These are phyloP conservation scores for Scedosporium aurantiacum DNA, from an alignment of 2,329 filamentous ascomycete genomes.

Conservation along the genomic window DNA sequence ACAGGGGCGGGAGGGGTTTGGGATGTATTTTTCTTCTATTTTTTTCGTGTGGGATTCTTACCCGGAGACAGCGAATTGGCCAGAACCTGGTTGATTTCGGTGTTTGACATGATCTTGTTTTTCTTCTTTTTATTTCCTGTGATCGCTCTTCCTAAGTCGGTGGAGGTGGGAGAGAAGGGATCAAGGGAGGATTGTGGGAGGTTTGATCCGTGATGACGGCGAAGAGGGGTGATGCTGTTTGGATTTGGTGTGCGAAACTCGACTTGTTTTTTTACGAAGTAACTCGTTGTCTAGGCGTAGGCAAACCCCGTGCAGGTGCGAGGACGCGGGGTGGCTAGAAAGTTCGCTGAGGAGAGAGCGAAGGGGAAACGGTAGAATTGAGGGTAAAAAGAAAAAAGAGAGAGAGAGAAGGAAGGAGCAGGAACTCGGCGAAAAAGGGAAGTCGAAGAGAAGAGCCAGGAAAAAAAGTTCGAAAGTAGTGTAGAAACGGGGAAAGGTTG, in stretches of 20 bases:
- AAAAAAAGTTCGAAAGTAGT: conserved; percentile 5
- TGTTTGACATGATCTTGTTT: conserved; percentile 49
- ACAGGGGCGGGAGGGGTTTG: background rate
- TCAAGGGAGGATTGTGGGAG: conserved; percentile 16
- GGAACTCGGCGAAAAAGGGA: background rate
- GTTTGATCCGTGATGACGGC: background rate
- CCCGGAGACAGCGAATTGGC: conserved; percentile 91
- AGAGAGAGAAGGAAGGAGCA: conserved; percentile 12
- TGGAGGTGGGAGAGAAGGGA: conserved; percentile 17
- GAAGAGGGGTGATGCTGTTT: conserved; percentile 4
- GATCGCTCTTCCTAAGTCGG: conserved; percentile 2
- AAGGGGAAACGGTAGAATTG: background rate
- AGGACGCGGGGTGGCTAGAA: background rate
- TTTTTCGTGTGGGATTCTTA: conserved; percentile 33
- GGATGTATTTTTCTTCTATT: conserved; percentile 1
- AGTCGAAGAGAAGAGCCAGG: conserved; percentile 2
- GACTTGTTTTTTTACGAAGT: background rate
- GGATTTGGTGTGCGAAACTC: background rate
- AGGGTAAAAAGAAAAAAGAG: conserved; percentile 10
- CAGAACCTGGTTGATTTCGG: conserved; percentile 98
- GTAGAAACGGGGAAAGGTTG: background rate
- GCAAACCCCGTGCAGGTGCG: conserved; percentile 5
- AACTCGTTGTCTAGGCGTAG: background rate
- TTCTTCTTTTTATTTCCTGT: conserved; percentile 7
- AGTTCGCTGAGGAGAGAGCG: conserved; percentile 5